These are phyloP conservation scores for Botrytis sinoallii DNA, from an alignment of 2,329 filamentous ascomycete species.

Conservation along the genomic window DNA sequence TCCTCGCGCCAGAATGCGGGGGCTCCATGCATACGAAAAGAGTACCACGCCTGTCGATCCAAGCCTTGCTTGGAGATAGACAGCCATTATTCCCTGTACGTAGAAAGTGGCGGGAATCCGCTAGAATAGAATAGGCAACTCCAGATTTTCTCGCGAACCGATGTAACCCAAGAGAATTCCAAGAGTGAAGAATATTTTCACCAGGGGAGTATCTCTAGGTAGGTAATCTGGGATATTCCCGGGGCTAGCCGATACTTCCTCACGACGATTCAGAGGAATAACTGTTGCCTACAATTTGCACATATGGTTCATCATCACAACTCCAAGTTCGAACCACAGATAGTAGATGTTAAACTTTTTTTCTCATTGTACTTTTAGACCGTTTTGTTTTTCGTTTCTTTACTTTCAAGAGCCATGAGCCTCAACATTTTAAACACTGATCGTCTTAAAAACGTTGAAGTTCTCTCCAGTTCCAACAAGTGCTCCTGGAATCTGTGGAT, in stretches of 20 bases:
- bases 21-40: neutral
- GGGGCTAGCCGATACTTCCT: neutral
- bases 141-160: neutral
- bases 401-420: neutral
- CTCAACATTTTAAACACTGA: conserved; percentile 62
- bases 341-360: conserved; percentile 6
- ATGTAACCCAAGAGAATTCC: neutral
- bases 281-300: neutral
- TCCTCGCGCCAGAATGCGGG: neutral
- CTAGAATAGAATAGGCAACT: neutral
- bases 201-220: neutral
- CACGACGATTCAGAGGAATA: neutral
- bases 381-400: neutral
- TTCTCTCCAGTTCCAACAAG: conserved; percentile 86
- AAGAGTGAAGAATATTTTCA: neutral
- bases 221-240: neutral
- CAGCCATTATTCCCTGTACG: neutral
- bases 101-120: neutral
- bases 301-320: neutral
- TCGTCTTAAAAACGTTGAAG: conserved; percentile 83
- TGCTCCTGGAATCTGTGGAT: conserved; percentile 88
- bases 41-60: neutral
- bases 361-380: neutral
- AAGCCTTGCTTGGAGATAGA: neutral
- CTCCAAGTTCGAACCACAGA: neutral